Evolutionary conservation across 2,329 filamentous ascomycete species (phyloP).

Genomic region (Ascochyta rabiei): DNA sequence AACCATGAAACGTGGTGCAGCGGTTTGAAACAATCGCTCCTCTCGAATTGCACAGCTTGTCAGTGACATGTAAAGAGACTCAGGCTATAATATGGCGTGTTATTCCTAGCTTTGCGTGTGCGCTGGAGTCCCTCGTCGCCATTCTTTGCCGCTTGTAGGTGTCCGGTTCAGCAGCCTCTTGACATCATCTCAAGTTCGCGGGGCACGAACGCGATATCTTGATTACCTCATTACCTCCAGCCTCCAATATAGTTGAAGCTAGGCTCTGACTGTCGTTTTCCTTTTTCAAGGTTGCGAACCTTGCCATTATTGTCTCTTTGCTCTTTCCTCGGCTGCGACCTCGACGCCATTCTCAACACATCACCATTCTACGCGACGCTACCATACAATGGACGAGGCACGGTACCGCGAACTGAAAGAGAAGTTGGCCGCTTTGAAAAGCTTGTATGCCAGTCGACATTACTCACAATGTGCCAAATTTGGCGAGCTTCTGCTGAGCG

Average conservation of each 20-base stretch:
- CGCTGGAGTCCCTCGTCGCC: conserved; percentile 9
- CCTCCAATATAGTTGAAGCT: conserved; percentile 9
- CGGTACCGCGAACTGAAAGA: conserved; percentile 29
- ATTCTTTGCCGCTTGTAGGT: conserved; percentile 3
- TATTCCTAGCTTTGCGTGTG: conserved; percentile 13
- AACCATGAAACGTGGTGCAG: conserved; percentile 25
- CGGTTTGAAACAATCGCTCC: conserved; percentile 27
- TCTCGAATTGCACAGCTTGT: conserved; percentile 12
- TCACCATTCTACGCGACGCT: neutral
- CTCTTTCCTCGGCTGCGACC: neutral
- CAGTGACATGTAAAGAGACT: conserved; percentile 3
- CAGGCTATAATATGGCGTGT: conserved; percentile 22
- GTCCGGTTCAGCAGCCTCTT: conserved; percentile 3
- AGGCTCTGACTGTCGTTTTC: neutral
- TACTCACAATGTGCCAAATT: conserved; percentile 45
- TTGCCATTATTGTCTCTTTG: neutral
- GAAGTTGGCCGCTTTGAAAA: conserved; percentile 38
- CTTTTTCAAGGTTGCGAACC: neutral
- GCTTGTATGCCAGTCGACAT: conserved; percentile 41
- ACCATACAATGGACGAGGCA: conserved; percentile 7
- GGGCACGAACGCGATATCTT: conserved; percentile 4
- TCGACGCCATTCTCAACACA: neutral
- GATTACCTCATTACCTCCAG: conserved; percentile 15
- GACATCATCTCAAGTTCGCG: conserved; percentile 12
- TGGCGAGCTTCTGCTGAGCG: conserved; percentile 31